Base-by-base conservation (phyloP, 345 rosid genomes). In the Hypericum androsaemum region DNA sequence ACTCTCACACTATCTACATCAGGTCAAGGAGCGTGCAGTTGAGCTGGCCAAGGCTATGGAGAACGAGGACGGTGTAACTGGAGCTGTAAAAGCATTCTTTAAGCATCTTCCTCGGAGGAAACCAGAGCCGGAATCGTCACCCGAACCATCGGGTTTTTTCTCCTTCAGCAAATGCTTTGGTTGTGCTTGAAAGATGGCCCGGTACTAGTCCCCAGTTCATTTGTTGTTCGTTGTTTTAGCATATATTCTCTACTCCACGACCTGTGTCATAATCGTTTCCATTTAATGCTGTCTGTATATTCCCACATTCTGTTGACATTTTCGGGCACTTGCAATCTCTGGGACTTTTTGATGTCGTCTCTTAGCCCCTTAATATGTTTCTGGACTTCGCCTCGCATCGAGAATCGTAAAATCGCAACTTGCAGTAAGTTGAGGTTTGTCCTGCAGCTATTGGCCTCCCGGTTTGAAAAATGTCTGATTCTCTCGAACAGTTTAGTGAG, bases 51-150 rank as follows among this genome's bases (percentile, higher is more conserved):
- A 83, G 57, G 87, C 87, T 22, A 88, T 88, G 95, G 79, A 83
- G 76, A 74, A 80, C 28, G 99, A 94, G 70, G 99, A 94, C 53
- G 97, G 99, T 53, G 95, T 86, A 49, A 59, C 77, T n/a, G 97
- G 94, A 69, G 99, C 97, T 8, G 97, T 94, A 43, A 83, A 72
- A 55, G 95, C 99, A 12, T 94, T 94, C 69, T 72, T 94, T 16
- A 89, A 83, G 82, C 97, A 94, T 67, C 84, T 80, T 41, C 84
- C 86, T 11, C 39, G 1, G 17, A 67, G 35, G 40, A 79, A 67
- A 53, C 59, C 74, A 0, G 41, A 51, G 7, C 57, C 57, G 0
- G 82, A 71, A 22, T 56, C 64, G 0, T 56, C 62, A 5, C 68
- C 63, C 9, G 82, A 67, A 54, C 53, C 71, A 2, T 57, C 94